Evolutionary conservation across 1,284 basidiomycete species (phyloP), one percentile per base, ranked within the genome.

Genomic region (Cutaneotrichosporon spelunceum): DNA sequence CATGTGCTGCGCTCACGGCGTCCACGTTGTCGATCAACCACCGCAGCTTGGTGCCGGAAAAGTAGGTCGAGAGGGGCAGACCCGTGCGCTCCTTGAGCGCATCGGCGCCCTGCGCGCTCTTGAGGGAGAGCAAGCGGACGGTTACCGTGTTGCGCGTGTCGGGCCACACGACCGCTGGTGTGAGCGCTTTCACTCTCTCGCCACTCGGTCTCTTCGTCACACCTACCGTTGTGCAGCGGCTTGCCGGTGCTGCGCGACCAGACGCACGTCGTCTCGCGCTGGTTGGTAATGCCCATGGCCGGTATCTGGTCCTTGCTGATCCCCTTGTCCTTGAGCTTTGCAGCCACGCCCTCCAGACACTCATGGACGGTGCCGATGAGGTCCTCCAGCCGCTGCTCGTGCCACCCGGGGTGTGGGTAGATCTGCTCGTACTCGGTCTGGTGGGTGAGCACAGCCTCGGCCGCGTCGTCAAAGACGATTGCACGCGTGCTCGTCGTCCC

Each of bases 21-120:
- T 84, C 83, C 68, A 89, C 80, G 76, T 97, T 87, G 77, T 95
- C 90, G 65, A 96, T 85, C 89, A 99, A 92, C 95, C 95, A 99
- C 54, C 89, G 85, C 62, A 97, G 83, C 81, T 98, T 99, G 79
- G 95, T 88, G 6, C 90, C 93, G 13, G 93, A 94, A 80, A 98
- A 98, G 80, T 98, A 98, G 0, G 94, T 97, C 21, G 91, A 94
- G 21, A 97, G 82, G 16, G 90, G 90, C 42, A 96, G 57, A 39
- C 93, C 62, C 26, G 62, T 63, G 55, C 54, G 57, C 23, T 56
- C 62, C 62, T 63, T 59, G 58, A 63, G 58, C n/a, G 55, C 62
- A 16, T 63, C 50, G 4, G 33, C 21, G 29, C 62, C 62, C 44
- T 54, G 54, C 26, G 13, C 10, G 10, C 58, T 54, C 62, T 57